These are phyloP conservation scores for Eimeria tenella DNA, from an alignment of 169 alveolate genomes.

Conservation along the genomic window DNA sequence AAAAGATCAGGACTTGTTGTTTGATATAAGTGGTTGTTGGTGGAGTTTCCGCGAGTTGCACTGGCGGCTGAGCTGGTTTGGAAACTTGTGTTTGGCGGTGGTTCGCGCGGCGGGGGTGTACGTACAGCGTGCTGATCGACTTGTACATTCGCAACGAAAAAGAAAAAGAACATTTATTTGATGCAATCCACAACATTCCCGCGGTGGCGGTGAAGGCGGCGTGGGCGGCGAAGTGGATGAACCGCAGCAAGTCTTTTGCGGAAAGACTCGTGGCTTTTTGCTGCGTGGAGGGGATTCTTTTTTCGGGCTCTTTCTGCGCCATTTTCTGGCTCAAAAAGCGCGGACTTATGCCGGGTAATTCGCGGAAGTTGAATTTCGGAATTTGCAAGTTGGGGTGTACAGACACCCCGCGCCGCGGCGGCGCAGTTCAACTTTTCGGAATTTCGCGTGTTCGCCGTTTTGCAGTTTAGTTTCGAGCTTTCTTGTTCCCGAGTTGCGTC, in stretches of 20 bases:
- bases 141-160: slow-evolving; percentile 94
- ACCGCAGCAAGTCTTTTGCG: slow-evolving; percentile 94
- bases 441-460: not conserved
- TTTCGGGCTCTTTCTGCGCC: slow-evolving; percentile 98
- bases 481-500: not conserved
- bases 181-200: slow-evolving; percentile 95
- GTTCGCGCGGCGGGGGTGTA: no score
- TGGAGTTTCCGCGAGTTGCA: not conserved
- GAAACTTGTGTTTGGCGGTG: no score
- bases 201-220: slow-evolving; percentile 88
- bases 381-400: slow-evolving; percentile 3
- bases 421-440: not conserved
- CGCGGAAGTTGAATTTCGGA: not conserved
- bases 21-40: not conserved
- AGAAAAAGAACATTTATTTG: slow-evolving; percentile 95
- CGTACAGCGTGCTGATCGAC: slow-evolving; percentile 90
- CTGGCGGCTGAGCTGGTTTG: no score
- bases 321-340: slow-evolving; percentile 99
- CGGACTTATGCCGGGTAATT: slow-evolving; percentile 95
- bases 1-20: not conserved
- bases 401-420: not conserved
- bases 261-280: slow-evolving; percentile 96
- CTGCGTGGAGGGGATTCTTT: slow-evolving; percentile 98
- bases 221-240: slow-evolving; percentile 95
- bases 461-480: not conserved